phyloP scores from a whole-genome alignment of 768 basidiomycete species.

The Boletus vermiculosoides region DNA sequence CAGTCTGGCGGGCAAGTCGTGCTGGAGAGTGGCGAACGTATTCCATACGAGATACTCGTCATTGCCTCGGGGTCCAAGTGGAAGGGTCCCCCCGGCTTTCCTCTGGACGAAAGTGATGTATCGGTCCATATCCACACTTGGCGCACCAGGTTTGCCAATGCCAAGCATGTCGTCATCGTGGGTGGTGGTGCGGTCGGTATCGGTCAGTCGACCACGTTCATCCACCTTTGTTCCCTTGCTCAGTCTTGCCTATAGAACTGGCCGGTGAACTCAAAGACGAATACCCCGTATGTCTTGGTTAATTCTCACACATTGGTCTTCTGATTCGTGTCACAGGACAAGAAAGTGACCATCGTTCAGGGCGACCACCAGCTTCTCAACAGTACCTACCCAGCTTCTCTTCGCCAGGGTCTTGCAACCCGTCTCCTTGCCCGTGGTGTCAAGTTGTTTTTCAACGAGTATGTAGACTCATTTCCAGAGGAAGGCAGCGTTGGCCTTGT shows the following conservation, averaged over 20 bases:
- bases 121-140: conserved; percentile 31
- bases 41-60: conserved; percentile 56
- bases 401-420: conserved; percentile 47
- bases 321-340: conserved; percentile 20
- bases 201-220: conserved; percentile 31
- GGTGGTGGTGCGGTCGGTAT: conserved; percentile 59
- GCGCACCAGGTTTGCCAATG: conserved; percentile 34
- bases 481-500: conserved; percentile 38
- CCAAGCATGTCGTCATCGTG: conserved; percentile 46
- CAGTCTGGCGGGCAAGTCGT: conserved; percentile 47
- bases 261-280: conserved; percentile 46
- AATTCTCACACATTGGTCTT: neutral
- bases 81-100: conserved; percentile 49
- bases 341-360: conserved; percentile 64
- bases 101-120: conserved; percentile 32
- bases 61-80: conserved; percentile 59
- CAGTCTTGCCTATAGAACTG: conserved; percentile 32
- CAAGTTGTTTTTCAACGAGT: conserved; percentile 50
- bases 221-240: neutral
- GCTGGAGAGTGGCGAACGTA: conserved; percentile 47
- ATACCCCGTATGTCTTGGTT: conserved; percentile 35
- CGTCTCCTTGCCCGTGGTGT: conserved; percentile 45
- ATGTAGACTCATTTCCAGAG: conserved; percentile 46
- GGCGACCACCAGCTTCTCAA: conserved; percentile 53
- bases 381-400: conserved; percentile 50